These are phyloP conservation scores for Apiospora sp. DNA, from an alignment of 2,329 filamentous ascomycete species.

Conservation along the genomic window DNA sequence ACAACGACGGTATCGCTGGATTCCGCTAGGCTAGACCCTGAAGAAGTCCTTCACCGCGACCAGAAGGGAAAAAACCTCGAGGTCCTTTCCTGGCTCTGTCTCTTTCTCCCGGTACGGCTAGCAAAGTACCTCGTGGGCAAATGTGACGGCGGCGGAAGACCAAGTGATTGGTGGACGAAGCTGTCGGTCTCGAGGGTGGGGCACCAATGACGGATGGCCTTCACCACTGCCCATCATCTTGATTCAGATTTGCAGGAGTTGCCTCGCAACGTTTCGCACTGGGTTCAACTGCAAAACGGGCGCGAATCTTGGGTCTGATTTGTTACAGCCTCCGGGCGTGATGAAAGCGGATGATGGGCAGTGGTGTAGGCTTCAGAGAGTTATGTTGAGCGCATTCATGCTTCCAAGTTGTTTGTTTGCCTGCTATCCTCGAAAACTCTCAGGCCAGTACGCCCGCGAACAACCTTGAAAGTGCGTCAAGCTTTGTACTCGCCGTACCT, in stretches of 20 bases:
- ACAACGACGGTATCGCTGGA: background rate
- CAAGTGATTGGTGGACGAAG: constrained; percentile 22
- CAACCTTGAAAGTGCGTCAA: constrained; percentile 23
- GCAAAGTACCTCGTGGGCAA: constrained; percentile 18
- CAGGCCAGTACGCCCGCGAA: constrained; percentile 15
- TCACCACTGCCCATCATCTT: constrained; percentile 23
- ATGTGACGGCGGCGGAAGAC: constrained; percentile 26
- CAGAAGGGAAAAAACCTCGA: background rate
- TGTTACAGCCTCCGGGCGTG: background rate
- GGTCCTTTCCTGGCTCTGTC: background rate
- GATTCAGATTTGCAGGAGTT: constrained; percentile 28
- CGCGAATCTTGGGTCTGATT: constrained; percentile 3
- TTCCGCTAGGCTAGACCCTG: constrained; percentile 16
- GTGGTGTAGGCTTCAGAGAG: constrained; percentile 7
- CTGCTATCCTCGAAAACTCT: constrained; percentile 14
- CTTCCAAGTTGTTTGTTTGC: constrained; percentile 17
- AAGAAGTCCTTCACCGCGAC: constrained; percentile 20
- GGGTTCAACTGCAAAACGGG: constrained; percentile 18
- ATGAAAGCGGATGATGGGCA: constrained; percentile 1
- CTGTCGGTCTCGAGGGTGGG: constrained; percentile 24
- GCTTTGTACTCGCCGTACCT: constrained; percentile 21
- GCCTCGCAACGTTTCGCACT: constrained; percentile 24
- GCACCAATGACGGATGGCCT: constrained; percentile 16
- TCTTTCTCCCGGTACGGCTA: constrained; percentile 8
- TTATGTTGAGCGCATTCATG: constrained; percentile 24